A percentile compares a stretch with the other conserved stretches of the same genome.
These are phyloP conservation scores for Rhizophlyctis rosea DNA, from an alignment of 192 early-diverging fungal genomes.

Conservation along the genomic window DNA sequence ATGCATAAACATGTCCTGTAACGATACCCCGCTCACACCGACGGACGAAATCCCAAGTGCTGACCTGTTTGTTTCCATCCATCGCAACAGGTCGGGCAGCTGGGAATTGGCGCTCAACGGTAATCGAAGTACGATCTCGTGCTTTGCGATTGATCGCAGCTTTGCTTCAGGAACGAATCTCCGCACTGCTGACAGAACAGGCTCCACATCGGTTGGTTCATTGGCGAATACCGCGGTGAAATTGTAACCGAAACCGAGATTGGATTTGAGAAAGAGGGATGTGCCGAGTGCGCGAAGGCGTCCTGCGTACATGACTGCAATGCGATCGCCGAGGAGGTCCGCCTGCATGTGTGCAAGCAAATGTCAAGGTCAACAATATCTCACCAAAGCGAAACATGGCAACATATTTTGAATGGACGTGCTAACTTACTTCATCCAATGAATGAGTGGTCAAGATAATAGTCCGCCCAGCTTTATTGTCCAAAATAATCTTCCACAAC, in stretches of 20 bases:
- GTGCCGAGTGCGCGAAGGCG: conserved; percentile 50
- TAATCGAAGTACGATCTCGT: conserved; percentile 15
- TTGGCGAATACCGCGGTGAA: conserved; percentile 37
- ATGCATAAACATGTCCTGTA: conserved; percentile 53
- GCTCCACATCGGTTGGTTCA: conserved; percentile 20
- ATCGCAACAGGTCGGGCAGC: conserved; percentile 3
- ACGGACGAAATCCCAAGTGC: conserved; percentile 27
- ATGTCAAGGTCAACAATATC: no score
- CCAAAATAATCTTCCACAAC: conserved; percentile 56
- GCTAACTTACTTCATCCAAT: conserved; percentile 71
- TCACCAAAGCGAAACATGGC: no score
- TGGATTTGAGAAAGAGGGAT: conserved; percentile 53
- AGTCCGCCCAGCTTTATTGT: conserved; percentile 41
- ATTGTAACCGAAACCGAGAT: conserved; percentile 57
- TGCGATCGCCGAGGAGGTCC: conserved; percentile 46
- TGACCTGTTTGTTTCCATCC: conserved; percentile 7
- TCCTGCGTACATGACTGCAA: conserved; percentile 51
- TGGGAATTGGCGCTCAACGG: not conserved
- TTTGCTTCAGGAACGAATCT: conserved; percentile 22
- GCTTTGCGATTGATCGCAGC: not conserved
- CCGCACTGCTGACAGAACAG: no score
- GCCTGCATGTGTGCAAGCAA: no score
- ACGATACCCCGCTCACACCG: conserved; percentile 44
- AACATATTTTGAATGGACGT: no score
- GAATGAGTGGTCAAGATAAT: conserved; percentile 62